Evolutionary conservation across 106 monocot species (phyloP).

Genomic region (Apostasia ramifera): DNA sequence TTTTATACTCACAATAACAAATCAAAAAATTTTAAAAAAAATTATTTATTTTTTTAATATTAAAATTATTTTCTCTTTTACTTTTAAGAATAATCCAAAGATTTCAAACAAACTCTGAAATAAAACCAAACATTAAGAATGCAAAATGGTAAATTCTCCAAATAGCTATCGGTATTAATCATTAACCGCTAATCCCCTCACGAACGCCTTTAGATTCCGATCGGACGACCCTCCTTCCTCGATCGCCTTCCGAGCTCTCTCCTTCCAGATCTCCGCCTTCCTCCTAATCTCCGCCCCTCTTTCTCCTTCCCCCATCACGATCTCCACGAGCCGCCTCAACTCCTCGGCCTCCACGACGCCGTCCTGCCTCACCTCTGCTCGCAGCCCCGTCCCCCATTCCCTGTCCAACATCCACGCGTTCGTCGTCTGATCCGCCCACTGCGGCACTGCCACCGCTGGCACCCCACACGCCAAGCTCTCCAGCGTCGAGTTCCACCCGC

Average conservation of each 20-base stretch:
- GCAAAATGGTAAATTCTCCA: too few relatives aligned
- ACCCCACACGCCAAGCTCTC: slow-evolving; percentile 39
- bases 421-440: slow-evolving; percentile 21
- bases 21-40: too few relatives aligned
- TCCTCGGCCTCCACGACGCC: slow-evolving; percentile 12
- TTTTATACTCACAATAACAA: too few relatives aligned
- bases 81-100: too few relatives aligned
- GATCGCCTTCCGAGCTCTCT: slow-evolving; percentile 4
- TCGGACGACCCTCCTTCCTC: slow-evolving; percentile 17
- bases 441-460: slow-evolving; percentile 25
- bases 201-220: slow-evolving; percentile 14
- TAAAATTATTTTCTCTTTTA: too few relatives aligned
- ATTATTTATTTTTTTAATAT: too few relatives aligned
- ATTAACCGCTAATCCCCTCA: not conserved
- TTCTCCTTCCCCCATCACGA: slow-evolving; percentile 24
- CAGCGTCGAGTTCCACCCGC: slow-evolving; percentile 72
- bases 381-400: slow-evolving; percentile 15
- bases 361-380: slow-evolving; percentile 10
- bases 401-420: slow-evolving; percentile 23
- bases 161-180: too few relatives aligned
- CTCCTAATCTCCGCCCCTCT: slow-evolving; percentile 9
- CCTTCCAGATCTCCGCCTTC: slow-evolving; percentile 16
- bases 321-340: slow-evolving; percentile 18
- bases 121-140: too few relatives aligned
- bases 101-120: too few relatives aligned